phyloP scores from a whole-genome alignment of 2,329 filamentous ascomycete species.

The Aspergillus floridensis region DNA sequence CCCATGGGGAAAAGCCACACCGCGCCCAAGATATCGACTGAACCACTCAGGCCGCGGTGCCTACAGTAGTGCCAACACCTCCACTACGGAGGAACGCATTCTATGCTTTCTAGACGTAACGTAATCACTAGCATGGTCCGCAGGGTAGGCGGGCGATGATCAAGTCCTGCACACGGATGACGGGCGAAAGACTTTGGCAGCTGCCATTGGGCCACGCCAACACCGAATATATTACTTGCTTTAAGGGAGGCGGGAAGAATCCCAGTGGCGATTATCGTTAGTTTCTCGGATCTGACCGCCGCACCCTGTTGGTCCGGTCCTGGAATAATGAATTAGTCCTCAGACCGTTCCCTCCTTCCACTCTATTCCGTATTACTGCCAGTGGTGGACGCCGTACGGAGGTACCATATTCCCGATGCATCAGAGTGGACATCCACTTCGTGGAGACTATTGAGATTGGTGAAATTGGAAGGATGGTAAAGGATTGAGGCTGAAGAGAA shows the following conservation, averaged over 20 bases:
- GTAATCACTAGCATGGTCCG: conserved; percentile 10
- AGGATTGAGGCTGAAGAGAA: not conserved
- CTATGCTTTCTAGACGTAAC: not conserved
- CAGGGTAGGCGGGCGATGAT: conserved; percentile 3
- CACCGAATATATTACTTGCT: conserved; percentile 1
- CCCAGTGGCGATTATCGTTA: conserved; percentile 8
- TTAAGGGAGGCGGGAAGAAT: conserved; percentile 8
- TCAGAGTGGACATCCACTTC: not conserved
- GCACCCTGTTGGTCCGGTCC: conserved; percentile 1
- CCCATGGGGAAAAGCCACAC: not conserved
- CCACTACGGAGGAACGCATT: not conserved
- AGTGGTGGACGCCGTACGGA: not conserved
- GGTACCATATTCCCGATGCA: not conserved
- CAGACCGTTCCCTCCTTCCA: not conserved
- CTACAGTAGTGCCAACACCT: conserved; percentile 1
- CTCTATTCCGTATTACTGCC: not conserved
- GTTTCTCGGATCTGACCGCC: conserved; percentile 7
- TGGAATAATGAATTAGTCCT: not conserved
- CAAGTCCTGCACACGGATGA: conserved; percentile 4
- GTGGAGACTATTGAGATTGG: not conserved
- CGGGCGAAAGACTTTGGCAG: not conserved
- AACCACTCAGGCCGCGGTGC: not conserved
- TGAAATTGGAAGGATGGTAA: not conserved
- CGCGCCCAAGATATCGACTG: not conserved
- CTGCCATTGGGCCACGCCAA: not conserved